Evolutionary conservation across 169 alveolate species (phyloP).

Genomic region (Plasmodium gaboni): DNA sequence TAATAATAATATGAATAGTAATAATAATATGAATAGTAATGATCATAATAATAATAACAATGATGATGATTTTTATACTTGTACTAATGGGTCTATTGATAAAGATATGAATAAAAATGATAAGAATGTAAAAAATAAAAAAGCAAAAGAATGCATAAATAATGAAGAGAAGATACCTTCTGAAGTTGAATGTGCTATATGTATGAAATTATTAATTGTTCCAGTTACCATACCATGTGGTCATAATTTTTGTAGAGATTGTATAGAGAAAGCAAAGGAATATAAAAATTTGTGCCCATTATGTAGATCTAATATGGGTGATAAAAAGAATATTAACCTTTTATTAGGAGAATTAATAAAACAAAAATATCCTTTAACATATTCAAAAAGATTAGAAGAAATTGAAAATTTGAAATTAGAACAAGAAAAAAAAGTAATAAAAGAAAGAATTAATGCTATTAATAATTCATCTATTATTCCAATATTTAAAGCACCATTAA

Average conservation of each 20-base stretch:
- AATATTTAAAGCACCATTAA: slow-evolving; percentile 25
- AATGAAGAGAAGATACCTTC: slow-evolving; percentile 32
- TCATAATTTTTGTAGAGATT: slow-evolving; percentile 85
- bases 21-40: too few relatives aligned
- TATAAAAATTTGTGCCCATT: slow-evolving; percentile 77
- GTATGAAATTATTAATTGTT: slow-evolving; percentile 81
- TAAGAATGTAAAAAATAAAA: background rate
- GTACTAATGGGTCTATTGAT: too few relatives aligned
- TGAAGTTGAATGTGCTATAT: slow-evolving; percentile 73
- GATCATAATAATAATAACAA: too few relatives aligned
- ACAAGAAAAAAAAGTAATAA: slow-evolving; percentile 32
- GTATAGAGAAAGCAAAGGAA: slow-evolving; percentile 83
- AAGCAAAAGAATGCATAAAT: background rate
- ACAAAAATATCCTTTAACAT: slow-evolving; percentile 71
- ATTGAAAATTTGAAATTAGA: slow-evolving; percentile 45
- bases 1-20: too few relatives aligned
- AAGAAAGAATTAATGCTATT: slow-evolving; percentile 58
- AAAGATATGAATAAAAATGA: background rate
- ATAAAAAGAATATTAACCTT: slow-evolving; percentile 73
- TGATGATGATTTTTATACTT: too few relatives aligned
- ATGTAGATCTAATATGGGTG: slow-evolving; percentile 75
- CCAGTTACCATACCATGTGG: slow-evolving; percentile 88
- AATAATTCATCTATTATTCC: slow-evolving; percentile 69
- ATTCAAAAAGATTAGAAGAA: slow-evolving; percentile 64
- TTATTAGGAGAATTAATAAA: slow-evolving; percentile 69